These are phyloP conservation scores for Arctostaphylos glauca DNA, from an alignment of 148 eudicot species.

Conservation along the genomic window DNA sequence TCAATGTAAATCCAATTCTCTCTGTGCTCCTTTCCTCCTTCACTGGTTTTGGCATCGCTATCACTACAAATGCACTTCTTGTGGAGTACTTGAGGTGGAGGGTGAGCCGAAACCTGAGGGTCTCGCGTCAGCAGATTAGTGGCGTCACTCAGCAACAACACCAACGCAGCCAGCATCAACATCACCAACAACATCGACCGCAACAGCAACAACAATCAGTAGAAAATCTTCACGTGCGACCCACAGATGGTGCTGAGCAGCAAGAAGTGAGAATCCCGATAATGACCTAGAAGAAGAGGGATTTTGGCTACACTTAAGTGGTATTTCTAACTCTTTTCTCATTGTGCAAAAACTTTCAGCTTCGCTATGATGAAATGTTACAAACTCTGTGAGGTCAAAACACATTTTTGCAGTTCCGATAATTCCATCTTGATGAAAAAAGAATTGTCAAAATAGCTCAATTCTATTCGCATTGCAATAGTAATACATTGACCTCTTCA, in stretches of 20 bases:
- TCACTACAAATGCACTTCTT: slow-evolving; percentile 51
- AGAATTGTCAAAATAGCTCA: too few species aligned
- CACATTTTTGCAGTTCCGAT: too few species aligned
- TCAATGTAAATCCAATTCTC: slow-evolving; percentile 40
- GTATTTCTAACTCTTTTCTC: not conserved
- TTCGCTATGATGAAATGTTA: not conserved
- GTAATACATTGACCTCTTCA: too few species aligned
- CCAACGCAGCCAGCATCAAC: slow-evolving; percentile 16
- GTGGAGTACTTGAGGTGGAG: slow-evolving; percentile 45
- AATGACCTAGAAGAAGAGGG: slow-evolving; percentile 10
- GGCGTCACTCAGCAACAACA: slow-evolving; percentile 18
- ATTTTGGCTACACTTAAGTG: not conserved
- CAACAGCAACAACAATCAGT: slow-evolving; percentile 1
- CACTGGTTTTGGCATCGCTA: slow-evolving; percentile 53
- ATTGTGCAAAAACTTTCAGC: not conserved
- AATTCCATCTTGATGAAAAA: too few species aligned
- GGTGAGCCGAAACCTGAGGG: slow-evolving; percentile 23
- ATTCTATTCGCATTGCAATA: too few species aligned
- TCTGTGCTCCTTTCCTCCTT: slow-evolving; percentile 51
- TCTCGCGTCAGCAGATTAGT: slow-evolving; percentile 13
- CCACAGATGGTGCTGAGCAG: slow-evolving; percentile 2
- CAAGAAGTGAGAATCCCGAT: slow-evolving; percentile 7
- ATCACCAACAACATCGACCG: slow-evolving; percentile 12
- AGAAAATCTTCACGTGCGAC: slow-evolving; percentile 11
- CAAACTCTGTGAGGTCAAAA: not conserved